phyloP scores from a whole-genome alignment of 2,329 filamentous ascomycete genomes.

The Huntiella abstrusa region DNA sequence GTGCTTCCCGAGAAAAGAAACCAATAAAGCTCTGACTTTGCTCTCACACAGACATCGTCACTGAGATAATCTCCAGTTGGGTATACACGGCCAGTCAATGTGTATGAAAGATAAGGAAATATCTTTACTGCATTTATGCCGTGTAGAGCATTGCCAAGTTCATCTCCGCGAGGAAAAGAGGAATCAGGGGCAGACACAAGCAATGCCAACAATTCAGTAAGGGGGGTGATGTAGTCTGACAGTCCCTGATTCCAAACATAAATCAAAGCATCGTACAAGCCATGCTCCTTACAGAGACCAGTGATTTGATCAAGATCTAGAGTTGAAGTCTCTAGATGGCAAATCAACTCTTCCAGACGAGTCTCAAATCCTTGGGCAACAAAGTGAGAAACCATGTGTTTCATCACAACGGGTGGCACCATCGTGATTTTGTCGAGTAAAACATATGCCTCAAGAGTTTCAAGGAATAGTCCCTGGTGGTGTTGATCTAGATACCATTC shows the following conservation, averaged over 20 bases:
- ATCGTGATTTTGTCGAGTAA: conserved; percentile 55
- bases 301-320: conserved; percentile 92
- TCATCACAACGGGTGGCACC: conserved; percentile 68
- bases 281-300: conserved; percentile 72
- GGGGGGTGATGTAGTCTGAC: conserved; percentile 72
- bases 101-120: conserved; percentile 87
- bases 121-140: conserved; percentile 67
- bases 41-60: conserved; percentile 51
- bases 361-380: conserved; percentile 55
- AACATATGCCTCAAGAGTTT: conserved; percentile 76
- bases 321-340: conserved; percentile 73
- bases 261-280: conserved; percentile 83
- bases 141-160: conserved; percentile 32
- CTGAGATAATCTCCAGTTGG: conserved; percentile 62
- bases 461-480: conserved; percentile 50
- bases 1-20: conserved; percentile 79
- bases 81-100: conserved; percentile 77
- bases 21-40: conserved; percentile 79
- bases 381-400: conserved; percentile 68
- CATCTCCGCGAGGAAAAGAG: conserved; percentile 21
- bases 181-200: conserved; percentile 38
- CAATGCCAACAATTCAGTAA: conserved; percentile 66
- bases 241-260: conserved; percentile 94
- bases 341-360: conserved; percentile 82
- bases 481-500: conserved; percentile 58